Base-by-base conservation (phyloP, 306 rosid species). In the Styphnolobium japonicum region DNA sequence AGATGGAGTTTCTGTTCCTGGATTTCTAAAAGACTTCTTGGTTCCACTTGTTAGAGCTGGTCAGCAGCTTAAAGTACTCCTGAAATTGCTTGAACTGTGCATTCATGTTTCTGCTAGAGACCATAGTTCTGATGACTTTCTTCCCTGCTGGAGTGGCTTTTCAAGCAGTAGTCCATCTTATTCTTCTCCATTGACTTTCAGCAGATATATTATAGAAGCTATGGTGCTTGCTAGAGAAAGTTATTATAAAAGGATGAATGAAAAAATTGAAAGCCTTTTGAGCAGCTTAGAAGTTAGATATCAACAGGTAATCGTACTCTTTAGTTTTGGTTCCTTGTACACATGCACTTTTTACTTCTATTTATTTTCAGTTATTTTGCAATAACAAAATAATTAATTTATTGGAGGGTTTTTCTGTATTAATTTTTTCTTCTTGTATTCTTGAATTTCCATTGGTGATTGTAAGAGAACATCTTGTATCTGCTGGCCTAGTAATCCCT, bases 11-110 rank as follows among this genome's bases (percentile, higher is more conserved):
- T 40, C 92, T 4, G 31, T 91, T 86, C 98, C 99, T 77, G 91
- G 88, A 77, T 95, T 95, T 86, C 86, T 95, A 60, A 87, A 78
- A 78, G 90, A 91, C 46, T 56, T 49, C 36, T 57, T 92, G 89
- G 81, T 86, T 85, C 99, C 98, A 45, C 99, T 93, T 67, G 80
- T 91, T 10, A 85, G 99, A 86, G 98, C 97, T 73, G 99, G 98
- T 61, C 98, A 90, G 88, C 99, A 95, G 83, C 97, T 95, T 74
- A 97, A 91, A 90, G 94, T 93, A 49, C 85, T 95, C 43, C 85
- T 88, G 85, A 93, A 93, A 86, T 88, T 95, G 85, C 91, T 93
- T 84, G 98, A 93, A 83, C 79, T 89, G 81, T 90, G 96, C 87
- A 81, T 88, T 71, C 88, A 85, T 78, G 86, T 86, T 83, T 64